phyloP scores from a whole-genome alignment of 75 land plant species.

The Sequoiadendron giganteum region DNA sequence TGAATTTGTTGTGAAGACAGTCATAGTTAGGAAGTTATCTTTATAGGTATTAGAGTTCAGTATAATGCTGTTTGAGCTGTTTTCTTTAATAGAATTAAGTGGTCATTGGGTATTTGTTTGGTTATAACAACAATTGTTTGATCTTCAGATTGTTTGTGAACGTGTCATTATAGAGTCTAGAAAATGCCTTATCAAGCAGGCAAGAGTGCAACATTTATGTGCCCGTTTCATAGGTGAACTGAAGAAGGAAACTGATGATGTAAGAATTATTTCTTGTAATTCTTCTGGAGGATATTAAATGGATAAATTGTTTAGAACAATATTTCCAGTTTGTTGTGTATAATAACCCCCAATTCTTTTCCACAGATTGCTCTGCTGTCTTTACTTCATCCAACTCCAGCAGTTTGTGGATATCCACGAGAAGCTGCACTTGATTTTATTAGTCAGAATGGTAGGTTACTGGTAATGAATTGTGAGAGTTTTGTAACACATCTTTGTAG shows the following conservation, averaged over 20 bases:
- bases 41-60: background rate
- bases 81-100: background rate
- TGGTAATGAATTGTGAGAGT: background rate
- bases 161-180: conserved; percentile 27
- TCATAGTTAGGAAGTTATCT: background rate
- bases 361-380: background rate
- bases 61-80: background rate
- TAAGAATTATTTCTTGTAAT: conserved; percentile 7
- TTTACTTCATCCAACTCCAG: conserved; percentile 13
- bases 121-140: background rate
- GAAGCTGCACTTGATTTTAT: conserved; percentile 9
- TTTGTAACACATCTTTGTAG: background rate
- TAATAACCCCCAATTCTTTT: background rate
- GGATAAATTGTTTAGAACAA: background rate
- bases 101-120: background rate
- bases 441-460: conserved; percentile 9
- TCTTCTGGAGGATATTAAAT: background rate
- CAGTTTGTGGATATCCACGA: conserved; percentile 8
- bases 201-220: conserved; percentile 42
- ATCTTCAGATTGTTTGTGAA: conserved; percentile 33
- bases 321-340: background rate
- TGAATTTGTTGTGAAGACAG: conserved; percentile 1
- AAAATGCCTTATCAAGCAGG: conserved; percentile 39
- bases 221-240: conserved; percentile 32
- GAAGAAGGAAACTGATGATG: conserved; percentile 22